phyloP scores from a whole-genome alignment of 2,329 filamentous ascomycete species.

The Biscogniauxia marginata region DNA sequence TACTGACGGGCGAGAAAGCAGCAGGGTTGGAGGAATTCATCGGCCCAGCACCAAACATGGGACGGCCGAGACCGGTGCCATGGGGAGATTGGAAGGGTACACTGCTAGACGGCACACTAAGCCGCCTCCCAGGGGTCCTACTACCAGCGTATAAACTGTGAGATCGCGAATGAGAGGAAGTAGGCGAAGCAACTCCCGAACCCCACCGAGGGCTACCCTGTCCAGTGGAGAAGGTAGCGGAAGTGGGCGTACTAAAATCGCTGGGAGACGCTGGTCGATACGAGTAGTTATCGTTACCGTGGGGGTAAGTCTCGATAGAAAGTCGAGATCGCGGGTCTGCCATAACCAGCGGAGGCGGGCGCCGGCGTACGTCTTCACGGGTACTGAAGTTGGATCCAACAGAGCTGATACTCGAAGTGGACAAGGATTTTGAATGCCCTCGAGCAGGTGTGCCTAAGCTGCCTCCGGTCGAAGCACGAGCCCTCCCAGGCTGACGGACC shows the following conservation, averaged over 20 bases:
- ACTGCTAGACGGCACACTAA: slow-evolving; percentile 76
- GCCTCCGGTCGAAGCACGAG: slow-evolving; percentile 74
- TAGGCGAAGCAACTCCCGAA: slow-evolving; percentile 69
- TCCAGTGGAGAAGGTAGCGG: slow-evolving; percentile 75
- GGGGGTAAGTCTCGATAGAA: slow-evolving; percentile 67
- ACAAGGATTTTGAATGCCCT: slow-evolving; percentile 82
- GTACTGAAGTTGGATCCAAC: slow-evolving; percentile 64
- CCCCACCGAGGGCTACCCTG: slow-evolving; percentile 76
- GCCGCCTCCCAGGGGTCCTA: slow-evolving; percentile 67
- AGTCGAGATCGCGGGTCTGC: slow-evolving; percentile 68
- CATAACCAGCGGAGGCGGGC: slow-evolving; percentile 82
- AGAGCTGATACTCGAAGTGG: slow-evolving; percentile 80
- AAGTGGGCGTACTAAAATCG: slow-evolving; percentile 80
- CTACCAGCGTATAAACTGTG: slow-evolving; percentile 70
- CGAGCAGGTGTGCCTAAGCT: slow-evolving; percentile 69
- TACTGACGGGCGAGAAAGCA: slow-evolving; percentile 57
- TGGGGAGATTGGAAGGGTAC: slow-evolving; percentile 72
- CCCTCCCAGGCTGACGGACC: slow-evolving; percentile 71
- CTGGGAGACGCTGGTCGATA: slow-evolving; percentile 68
- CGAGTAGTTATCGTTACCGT: slow-evolving; percentile 61
- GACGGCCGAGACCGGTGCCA: slow-evolving; percentile 53
- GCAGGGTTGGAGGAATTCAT: slow-evolving; percentile 54
- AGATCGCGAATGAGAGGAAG: slow-evolving; percentile 65
- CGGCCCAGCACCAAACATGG: slow-evolving; percentile 53
- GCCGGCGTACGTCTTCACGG: slow-evolving; percentile 65